Evolutionary conservation across 2,329 filamentous ascomycete species (phyloP), one percentile per base, ranked within the genome.

Genomic region (Phaeoacremonium minimum): DNA sequence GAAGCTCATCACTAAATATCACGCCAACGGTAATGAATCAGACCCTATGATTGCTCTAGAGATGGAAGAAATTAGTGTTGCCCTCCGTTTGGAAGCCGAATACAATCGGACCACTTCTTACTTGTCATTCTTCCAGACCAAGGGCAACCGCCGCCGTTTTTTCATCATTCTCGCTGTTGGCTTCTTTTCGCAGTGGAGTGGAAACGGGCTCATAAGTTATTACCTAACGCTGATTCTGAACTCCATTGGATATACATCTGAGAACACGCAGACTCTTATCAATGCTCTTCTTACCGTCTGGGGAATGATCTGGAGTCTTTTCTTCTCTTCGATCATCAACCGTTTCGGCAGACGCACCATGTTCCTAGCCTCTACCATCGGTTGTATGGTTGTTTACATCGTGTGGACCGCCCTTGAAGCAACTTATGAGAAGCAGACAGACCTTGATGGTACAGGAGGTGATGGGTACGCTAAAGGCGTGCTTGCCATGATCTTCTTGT

Each of bases 141-240:
- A 64, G 49, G 76, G 77, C n/a, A 82, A 83, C 60, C 66, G 75
- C 35, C 75, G 76, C 60, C 66, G 78, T 17, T 60, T 83, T 18
- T 62, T 70, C 30, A 69, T 83, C 35, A 62, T 80, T 29, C 54
- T 78, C 30, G 77, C 73, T 2, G 64, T 82, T n/a, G 77, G 75
- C 49, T 58, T 81, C 42, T 79, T 81, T 50, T 80, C 75, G 2
- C 77, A 82, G 52, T 81, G 77, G 56, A 75, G 69, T 35, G 77
- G 78, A 17, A 82, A 81, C 50, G 77, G 72, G 18, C 59, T 82
- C 3, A 74, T 81, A 47, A 75, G 69, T 39, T 80, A 81, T 57
- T 82, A 82, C 51, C 47, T 69, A 63, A 2, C 65, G 67, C 46
- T 71, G 63, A 55, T 65, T 55, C 74, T 77, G 46, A 71, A 76